Evolutionary conservation across 2,329 filamentous ascomycete species (phyloP), one percentile per base, ranked within the genome.

Genomic region (Aspergillus novoparasiticus): DNA sequence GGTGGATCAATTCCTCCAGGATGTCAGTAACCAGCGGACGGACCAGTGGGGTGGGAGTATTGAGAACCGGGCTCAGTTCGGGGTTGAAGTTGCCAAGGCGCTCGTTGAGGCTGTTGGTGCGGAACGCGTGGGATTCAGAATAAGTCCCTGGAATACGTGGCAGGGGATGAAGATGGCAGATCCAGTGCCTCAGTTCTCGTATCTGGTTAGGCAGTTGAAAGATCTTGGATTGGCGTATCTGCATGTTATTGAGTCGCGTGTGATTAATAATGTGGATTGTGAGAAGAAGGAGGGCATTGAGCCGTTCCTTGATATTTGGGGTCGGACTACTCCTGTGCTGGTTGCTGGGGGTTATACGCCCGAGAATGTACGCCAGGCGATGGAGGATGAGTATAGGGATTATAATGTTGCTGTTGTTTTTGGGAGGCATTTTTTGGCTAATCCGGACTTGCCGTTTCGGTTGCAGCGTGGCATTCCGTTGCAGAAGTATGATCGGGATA

Each of bases 151-250:
- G 59, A 70, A 66, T 39, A 60, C 61, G 0, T 76, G 69, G 59
- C 69, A 76, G 55, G 71, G 61, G 32, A 75, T 90, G 87, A 77
- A 78, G 39, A 88, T 89, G 85, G 64, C 75, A 0, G 81, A 90
- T 50, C 86, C 87, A 0, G 70, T 85, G 8, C 84, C 87, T 0
- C 87, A 90, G 61, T 91, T 90, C 69, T 77, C 77, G n/a, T 51
- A 57, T 10, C 45, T 63, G 14, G 51, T 60, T 1, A 3, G 48
- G 26, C 32, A 39, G 32, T 23, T 66, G 32, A 23, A 41, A n/a
- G 50, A 43, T 21, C 21, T 63, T n/a, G 36, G 41, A 5, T 3
- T 64, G 58, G 62, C 53, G 14, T 68, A 66, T 48, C 16, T 68
- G 60, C 66, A 68, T 43, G 6, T 64, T 3, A 58, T 63, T 14